Evolutionary conservation across 2,329 filamentous ascomycete genomes (phyloP).

Genomic region (Penicillium sp.): DNA sequence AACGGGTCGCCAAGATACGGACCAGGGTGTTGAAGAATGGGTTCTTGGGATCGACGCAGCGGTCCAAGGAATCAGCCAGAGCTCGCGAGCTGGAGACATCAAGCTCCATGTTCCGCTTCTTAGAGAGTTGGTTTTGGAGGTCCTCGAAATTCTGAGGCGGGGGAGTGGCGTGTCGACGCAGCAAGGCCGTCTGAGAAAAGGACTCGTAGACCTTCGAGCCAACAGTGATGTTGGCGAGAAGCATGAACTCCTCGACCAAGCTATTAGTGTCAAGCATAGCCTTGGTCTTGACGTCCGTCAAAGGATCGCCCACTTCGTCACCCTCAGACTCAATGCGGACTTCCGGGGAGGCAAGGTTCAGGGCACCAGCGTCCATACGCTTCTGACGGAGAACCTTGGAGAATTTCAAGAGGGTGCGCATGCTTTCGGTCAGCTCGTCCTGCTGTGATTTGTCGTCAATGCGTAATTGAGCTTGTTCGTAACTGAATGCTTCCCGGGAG

Average conservation of each 20-base stretch:
- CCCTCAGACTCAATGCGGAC: conserved; percentile 94
- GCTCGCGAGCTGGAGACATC: conserved; percentile 83
- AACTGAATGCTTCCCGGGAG: conserved; percentile 94
- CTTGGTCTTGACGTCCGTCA: conserved; percentile 90
- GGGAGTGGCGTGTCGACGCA: conserved; percentile 87
- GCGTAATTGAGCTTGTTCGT: conserved; percentile 90
- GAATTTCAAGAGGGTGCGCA: conserved; percentile 80
- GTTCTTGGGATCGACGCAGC: conserved; percentile 73
- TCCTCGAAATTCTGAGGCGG: conserved; percentile 97
- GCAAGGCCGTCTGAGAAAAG: conserved; percentile 91
- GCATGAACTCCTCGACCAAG: conserved; percentile 98
- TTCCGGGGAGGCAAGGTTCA: conserved; percentile 96
- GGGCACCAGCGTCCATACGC: conserved; percentile 90
- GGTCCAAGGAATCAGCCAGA: conserved; percentile 88
- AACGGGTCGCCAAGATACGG: conserved; percentile 94
- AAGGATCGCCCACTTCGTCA: conserved; percentile 91
- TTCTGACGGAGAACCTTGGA: conserved; percentile 93
- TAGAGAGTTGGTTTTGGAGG: conserved; percentile 82
- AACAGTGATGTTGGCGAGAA: conserved; percentile 95
- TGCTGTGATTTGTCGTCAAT: conserved; percentile 87
- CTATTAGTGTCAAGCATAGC: conserved; percentile 93
- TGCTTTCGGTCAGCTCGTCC: conserved; percentile 85
- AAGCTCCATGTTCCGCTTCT: conserved; percentile 78
- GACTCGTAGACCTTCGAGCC: conserved; percentile 85
- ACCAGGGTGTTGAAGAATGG: conserved; percentile 99